Evolutionary conservation across 306 rosid species (phyloP).

Genomic region (Acacia confusa): DNA sequence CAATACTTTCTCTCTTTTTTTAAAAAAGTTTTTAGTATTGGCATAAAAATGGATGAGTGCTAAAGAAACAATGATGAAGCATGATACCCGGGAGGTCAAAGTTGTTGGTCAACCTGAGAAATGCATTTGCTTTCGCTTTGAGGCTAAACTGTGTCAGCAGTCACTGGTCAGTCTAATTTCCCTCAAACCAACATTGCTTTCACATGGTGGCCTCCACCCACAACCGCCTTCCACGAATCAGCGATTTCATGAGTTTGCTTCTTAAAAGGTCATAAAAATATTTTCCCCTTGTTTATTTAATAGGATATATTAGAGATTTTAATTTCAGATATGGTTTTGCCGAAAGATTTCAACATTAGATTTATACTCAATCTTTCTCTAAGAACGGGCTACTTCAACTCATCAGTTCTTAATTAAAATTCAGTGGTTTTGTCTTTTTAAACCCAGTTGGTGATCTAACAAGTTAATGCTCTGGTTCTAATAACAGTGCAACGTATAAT

Average conservation of each 20-base stretch:
- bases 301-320: not conserved
- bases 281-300: not conserved
- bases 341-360: too few relatives aligned
- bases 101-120: slow-evolving; percentile 33
- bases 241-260: not conserved
- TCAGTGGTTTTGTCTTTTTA: too few relatives aligned
- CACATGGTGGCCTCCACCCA: slow-evolving; percentile 41
- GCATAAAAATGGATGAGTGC: not conserved
- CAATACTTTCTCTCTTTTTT: too few relatives aligned
- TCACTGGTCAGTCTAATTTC: slow-evolving; percentile 29
- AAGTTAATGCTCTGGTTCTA: not conserved
- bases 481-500: not conserved
- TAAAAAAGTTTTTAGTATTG: not conserved
- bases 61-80: not conserved
- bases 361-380: too few relatives aligned
- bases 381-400: too few relatives aligned
- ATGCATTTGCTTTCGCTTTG: slow-evolving; percentile 28
- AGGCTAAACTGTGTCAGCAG: slow-evolving; percentile 43
- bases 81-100: not conserved
- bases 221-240: too few relatives aligned
- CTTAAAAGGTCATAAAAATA: not conserved
- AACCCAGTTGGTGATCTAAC: not conserved
- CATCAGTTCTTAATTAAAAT: too few relatives aligned
- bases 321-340: not conserved
- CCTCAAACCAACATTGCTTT: slow-evolving; percentile 27